Conservation (phyloP, 2,329 filamentous ascomycete genomes). For the Cordyceps militaris region DNA sequence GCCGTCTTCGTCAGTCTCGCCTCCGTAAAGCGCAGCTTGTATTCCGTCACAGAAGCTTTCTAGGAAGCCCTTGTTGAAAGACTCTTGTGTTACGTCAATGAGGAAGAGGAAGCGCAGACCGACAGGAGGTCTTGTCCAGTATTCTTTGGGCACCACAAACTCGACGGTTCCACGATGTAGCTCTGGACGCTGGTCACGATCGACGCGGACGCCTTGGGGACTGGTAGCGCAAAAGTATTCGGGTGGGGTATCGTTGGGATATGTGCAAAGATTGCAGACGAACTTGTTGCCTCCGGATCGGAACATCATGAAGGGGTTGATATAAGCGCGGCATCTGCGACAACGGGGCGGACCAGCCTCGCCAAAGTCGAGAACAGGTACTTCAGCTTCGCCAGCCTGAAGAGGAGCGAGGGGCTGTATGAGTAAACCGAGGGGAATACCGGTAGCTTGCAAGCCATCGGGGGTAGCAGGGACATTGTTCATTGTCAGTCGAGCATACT, state of each 20-base stretch:
- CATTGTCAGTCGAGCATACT: conserved; percentile 82
- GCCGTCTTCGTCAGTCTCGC: conserved; percentile 47
- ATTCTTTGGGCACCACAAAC: conserved; percentile 95
- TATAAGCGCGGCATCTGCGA: conserved; percentile 87
- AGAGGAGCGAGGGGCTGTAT: conserved; percentile 81
- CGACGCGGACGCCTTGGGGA: conserved; percentile 77
- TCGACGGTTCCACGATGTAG: conserved; percentile 88
- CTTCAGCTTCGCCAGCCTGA: conserved; percentile 75
- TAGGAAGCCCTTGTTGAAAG: conserved; percentile 83
- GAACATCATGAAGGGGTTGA: conserved; percentile 99
- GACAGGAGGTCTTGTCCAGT: conserved; percentile 92
- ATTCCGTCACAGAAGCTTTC: conserved; percentile 89
- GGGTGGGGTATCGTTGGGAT: conserved; percentile 85
- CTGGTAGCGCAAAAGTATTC: conserved; percentile 94
- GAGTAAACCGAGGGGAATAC: conserved; percentile 77
- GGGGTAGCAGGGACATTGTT: conserved; percentile 84
- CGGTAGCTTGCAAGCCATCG: conserved; percentile 74
- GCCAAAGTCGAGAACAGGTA: conserved; percentile 93
- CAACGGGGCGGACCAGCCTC: conserved; percentile 85
- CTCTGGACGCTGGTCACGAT: conserved; percentile 83
- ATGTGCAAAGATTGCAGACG: conserved; percentile 96
- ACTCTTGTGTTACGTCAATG: conserved; percentile 88
- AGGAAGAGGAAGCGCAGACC: conserved; percentile 84
- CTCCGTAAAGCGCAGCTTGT: conserved; percentile 73
- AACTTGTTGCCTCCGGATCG: conserved; percentile 89